These are phyloP conservation scores for Colletotrichum lentis DNA, from an alignment of 2,329 filamentous ascomycete genomes.

Conservation along the genomic window DNA sequence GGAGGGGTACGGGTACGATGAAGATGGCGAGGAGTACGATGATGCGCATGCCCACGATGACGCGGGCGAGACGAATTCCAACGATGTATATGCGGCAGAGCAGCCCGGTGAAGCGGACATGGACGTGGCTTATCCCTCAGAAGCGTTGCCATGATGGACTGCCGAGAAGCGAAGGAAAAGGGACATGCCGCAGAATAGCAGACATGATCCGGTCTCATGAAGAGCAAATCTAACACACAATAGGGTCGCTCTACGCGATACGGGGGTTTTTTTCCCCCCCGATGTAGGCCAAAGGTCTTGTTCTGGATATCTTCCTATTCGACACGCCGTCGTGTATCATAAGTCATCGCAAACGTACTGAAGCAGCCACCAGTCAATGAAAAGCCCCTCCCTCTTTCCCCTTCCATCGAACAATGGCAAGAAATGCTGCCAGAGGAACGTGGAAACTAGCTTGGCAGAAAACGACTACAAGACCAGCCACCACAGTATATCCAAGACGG, in stretches of 20 bases:
- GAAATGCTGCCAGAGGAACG: neutral
- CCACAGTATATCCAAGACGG: neutral
- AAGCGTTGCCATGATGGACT: slow-evolving; percentile 2
- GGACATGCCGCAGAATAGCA: neutral
- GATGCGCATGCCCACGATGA: slow-evolving; percentile 42
- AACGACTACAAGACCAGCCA: neutral
- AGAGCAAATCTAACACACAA: neutral
- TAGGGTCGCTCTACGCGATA: neutral
- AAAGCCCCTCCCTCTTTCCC: no score
- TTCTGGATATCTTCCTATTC: neutral
- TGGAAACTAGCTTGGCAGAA: neutral
- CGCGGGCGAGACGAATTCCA: slow-evolving; percentile 39
- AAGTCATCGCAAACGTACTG: neutral
- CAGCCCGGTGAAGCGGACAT: neutral
- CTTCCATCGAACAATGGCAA: neutral
- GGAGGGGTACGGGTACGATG: slow-evolving; percentile 41
- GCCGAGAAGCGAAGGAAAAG: neutral
- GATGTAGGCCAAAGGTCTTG: neutral
- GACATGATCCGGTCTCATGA: neutral
- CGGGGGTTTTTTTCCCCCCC: neutral
- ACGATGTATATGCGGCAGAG: neutral
- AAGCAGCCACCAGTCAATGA: neutral
- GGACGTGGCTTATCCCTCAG: slow-evolving; percentile 28
- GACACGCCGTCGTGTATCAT: neutral
- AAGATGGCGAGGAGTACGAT: slow-evolving; percentile 43